A percentile compares a stretch with the other conserved stretches of the same genome.
Conservation (phyloP, 208 protist genomes). For the Acanthamoeba rhysodes region DNA sequence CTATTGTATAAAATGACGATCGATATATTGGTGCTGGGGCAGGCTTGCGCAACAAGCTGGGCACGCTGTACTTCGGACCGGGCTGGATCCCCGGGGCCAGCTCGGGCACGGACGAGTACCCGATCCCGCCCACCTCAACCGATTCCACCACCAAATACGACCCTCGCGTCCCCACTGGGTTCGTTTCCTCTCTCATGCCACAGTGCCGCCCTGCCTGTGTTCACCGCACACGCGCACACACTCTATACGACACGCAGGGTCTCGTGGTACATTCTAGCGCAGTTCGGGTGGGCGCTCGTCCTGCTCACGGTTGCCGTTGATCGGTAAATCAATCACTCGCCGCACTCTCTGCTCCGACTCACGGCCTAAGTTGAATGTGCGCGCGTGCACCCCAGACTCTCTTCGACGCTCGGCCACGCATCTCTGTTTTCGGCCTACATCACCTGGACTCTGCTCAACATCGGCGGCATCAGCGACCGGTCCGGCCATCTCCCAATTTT, state of each 20-base stretch:
- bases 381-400: neutral
- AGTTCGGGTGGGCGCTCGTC: neutral
- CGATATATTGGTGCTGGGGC: neutral
- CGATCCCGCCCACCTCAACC: constrained; percentile 36
- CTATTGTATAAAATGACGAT: neutral
- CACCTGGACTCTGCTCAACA: constrained; percentile 49
- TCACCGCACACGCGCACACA: neutral
- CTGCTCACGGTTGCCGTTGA: neutral
- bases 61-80: constrained; percentile 74
- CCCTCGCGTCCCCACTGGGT: neutral
- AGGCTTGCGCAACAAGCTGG: constrained; percentile 68
- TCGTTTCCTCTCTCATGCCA: neutral
- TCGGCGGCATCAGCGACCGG: constrained; percentile 34
- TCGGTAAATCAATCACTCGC: neutral
- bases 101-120: neutral
- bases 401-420: neutral
- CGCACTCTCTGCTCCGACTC: neutral
- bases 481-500: neutral
- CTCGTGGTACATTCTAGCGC: neutral
- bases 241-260: neutral
- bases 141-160: constrained; percentile 44
- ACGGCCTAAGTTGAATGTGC: neutral
- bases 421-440: constrained; percentile 8
- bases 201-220: too few relatives aligned
- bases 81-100: constrained; percentile 78